Percentiles rank a stretch among this genome's conserved stretches.
phyloP scores from a whole-genome alignment of 163 green algal species.

The Chlorella variabilis region DNA sequence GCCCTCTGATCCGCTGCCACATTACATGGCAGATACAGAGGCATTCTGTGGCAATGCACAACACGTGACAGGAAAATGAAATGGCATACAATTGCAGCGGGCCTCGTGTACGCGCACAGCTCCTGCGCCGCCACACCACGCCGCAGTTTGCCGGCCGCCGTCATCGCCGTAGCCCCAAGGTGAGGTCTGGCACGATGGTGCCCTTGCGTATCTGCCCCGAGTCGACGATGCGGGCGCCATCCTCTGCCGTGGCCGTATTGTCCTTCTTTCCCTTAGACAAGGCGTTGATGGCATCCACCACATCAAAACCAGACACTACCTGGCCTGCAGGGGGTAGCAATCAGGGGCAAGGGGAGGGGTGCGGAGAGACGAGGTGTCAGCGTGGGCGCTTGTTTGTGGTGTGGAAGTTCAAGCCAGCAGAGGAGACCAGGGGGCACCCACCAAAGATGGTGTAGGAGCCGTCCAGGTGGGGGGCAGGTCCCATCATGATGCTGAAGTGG shows the following conservation, averaged over 20 bases:
- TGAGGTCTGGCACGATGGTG: conserved; percentile 42
- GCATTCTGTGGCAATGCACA: too few species aligned
- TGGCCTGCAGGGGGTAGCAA: conserved; percentile 49
- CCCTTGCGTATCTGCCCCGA: conserved; percentile 64
- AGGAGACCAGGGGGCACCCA: too few species aligned
- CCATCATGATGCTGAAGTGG: conserved; percentile 91
- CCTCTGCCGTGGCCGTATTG: conserved; percentile 67
- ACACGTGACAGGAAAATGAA: too few species aligned
- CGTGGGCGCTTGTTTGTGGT: too few species aligned
- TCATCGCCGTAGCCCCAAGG: not conserved
- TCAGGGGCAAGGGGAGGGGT: not conserved
- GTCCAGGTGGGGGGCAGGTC: conserved; percentile 81
- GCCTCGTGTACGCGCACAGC: too few species aligned
- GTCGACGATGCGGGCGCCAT: conserved; percentile 67
- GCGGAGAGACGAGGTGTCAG: too few species aligned
- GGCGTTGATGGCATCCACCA: conserved; percentile 66
- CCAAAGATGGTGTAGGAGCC: conserved; percentile 49
- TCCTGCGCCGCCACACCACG: too few species aligned
- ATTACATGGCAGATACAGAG: too few species aligned
- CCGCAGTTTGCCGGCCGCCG: too few species aligned
- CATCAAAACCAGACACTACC: conserved; percentile 68
- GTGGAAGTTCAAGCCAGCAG: too few species aligned
- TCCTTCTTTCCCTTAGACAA: conserved; percentile 63
- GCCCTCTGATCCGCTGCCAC: too few species aligned
- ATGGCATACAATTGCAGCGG: too few species aligned